A percentile compares a stretch with the other conserved stretches of the same genome.
These are phyloP conservation scores for Didymella keratinophila DNA, from an alignment of 2,329 filamentous ascomycete species.

Conservation along the genomic window DNA sequence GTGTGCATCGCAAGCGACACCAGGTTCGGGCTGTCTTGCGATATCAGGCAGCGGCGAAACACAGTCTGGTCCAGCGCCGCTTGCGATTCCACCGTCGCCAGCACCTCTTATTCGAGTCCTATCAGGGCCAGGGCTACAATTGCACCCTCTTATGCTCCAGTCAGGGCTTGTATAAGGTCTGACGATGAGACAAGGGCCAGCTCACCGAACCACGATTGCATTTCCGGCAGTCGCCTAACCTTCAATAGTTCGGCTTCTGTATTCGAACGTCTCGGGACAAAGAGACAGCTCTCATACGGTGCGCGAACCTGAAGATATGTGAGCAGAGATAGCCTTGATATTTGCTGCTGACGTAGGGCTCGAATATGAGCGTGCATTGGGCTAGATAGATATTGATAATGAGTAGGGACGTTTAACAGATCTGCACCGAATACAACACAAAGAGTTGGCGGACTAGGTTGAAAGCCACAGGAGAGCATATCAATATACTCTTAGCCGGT, in stretches of 20 bases:
- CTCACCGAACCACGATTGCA: background rate
- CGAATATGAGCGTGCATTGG: background rate
- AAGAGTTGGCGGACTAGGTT: background rate
- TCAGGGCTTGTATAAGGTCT: background rate
- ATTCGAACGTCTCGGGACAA: too few relatives aligned
- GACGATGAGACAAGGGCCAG: background rate
- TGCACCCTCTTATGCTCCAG: background rate
- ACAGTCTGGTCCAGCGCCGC: background rate
- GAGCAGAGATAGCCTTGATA: background rate
- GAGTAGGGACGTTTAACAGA: background rate
- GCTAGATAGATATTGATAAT: background rate
- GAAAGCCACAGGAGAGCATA: background rate
- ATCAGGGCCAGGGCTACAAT: background rate
- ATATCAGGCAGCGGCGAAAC: slow-evolving; percentile 1
- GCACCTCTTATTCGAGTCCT: background rate
- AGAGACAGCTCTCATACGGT: background rate
- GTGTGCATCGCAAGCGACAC: background rate
- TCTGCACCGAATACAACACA: background rate
- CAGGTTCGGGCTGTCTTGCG: background rate
- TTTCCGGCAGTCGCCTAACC: background rate
- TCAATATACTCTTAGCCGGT: background rate
- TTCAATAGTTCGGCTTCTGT: too few relatives aligned
- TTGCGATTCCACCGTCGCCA: background rate
- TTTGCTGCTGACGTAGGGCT: background rate
- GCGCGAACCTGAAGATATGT: background rate